Conservation (phyloP, 495 filamentous ascomycete genomes). For the Penicillium lagena region DNA sequence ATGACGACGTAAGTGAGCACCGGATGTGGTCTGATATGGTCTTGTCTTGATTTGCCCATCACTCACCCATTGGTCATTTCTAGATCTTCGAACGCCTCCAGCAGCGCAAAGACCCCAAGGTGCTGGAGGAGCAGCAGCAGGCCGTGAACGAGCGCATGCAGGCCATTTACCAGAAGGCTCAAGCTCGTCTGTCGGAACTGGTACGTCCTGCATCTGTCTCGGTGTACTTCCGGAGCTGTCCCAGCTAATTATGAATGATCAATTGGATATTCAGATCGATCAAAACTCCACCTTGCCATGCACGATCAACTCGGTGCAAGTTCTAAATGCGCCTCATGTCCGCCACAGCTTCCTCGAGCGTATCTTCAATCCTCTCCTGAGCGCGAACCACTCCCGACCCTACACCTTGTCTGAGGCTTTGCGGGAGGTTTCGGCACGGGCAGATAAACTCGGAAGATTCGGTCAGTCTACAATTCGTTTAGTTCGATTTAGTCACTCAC, state of each 20-base stretch:
- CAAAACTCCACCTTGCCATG: slow-evolving; percentile 73
- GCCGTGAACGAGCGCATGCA: slow-evolving; percentile 55
- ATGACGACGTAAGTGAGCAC: slow-evolving; percentile 29
- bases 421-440: slow-evolving; percentile 56
- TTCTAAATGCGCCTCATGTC: slow-evolving; percentile 73
- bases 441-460: slow-evolving; percentile 71
- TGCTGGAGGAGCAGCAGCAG: slow-evolving; percentile 54
- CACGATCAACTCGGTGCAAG: slow-evolving; percentile 72
- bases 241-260: slow-evolving; percentile 10
- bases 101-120: slow-evolving; percentile 53
- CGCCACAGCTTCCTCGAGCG: slow-evolving; percentile 71
- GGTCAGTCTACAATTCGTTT: slow-evolving; percentile 45
- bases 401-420: slow-evolving; percentile 77
- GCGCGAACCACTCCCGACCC: slow-evolving; percentile 52
- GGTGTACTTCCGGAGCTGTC: slow-evolving; percentile 1
- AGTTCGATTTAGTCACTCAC: slow-evolving; percentile 8
- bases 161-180: slow-evolving; percentile 60
- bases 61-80: slow-evolving; percentile 3
- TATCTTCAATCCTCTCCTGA: slow-evolving; percentile 71
- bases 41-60: neutral
- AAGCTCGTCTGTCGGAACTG: slow-evolving; percentile 52
- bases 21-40: neutral
- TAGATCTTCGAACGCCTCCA: slow-evolving; percentile 64
- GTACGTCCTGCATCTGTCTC: slow-evolving; percentile 15
- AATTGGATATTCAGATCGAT: slow-evolving; percentile 50